A percentile compares a stretch with the other conserved stretches of the same genome.
Conservation (phyloP, 805 yeast genomes). For the Candida gorgasii region DNA sequence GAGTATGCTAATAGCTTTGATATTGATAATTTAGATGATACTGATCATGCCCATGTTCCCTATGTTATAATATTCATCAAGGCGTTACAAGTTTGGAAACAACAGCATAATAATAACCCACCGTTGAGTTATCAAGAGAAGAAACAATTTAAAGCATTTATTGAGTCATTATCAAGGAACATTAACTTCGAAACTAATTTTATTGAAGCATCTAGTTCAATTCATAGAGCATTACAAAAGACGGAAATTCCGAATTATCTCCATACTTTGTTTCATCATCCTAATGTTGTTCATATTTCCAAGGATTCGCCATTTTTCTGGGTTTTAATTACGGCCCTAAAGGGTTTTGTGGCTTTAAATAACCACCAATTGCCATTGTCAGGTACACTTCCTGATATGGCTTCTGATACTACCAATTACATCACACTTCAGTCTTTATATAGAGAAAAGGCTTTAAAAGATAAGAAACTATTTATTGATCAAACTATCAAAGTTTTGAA, state of each 20-base stretch:
- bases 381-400: slow-evolving; percentile 87
- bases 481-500: slow-evolving; percentile 29
- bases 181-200: slow-evolving; percentile 53
- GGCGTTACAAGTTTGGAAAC: slow-evolving; percentile 47
- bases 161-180: slow-evolving; percentile 42
- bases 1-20: slow-evolving; percentile 53
- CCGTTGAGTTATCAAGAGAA: slow-evolving; percentile 44
- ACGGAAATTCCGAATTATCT: slow-evolving; percentile 35
- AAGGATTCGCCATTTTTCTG: slow-evolving; percentile 50
- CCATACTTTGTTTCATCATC: slow-evolving; percentile 22
- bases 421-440: slow-evolving; percentile 60
- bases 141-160: slow-evolving; percentile 36
- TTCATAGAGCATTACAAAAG: slow-evolving; percentile 38
- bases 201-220: slow-evolving; percentile 36
- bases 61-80: slow-evolving; percentile 62
- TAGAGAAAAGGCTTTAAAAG: slow-evolving; percentile 51
- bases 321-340: slow-evolving; percentile 58
- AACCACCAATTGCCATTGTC: slow-evolving; percentile 60
- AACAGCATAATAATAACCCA: slow-evolving; percentile 25
- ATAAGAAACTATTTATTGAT: slow-evolving; percentile 41
- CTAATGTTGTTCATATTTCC: slow-evolving; percentile 17
- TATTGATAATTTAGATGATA: slow-evolving; percentile 44
- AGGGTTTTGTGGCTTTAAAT: slow-evolving; percentile 42
- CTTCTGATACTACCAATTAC: slow-evolving; percentile 67
- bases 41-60: slow-evolving; percentile 65